Evolutionary conservation across 805 yeast species (phyloP), one percentile per base, ranked within the genome.

Genomic region (Wickerhamomyces hampshirensis): DNA sequence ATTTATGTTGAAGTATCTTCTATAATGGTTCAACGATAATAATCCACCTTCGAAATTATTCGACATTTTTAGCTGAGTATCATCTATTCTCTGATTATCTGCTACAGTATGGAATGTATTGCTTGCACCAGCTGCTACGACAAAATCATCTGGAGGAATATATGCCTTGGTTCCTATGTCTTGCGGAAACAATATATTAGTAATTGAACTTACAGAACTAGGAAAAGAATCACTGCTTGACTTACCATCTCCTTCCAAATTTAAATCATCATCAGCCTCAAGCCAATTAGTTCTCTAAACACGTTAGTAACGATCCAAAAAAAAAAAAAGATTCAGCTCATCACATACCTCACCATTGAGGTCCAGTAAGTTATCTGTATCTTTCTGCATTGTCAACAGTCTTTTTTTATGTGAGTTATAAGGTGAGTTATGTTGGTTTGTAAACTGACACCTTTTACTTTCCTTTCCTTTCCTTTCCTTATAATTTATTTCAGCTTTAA

Each of bases 1-100:
- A 45, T 75, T 80, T 33, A 86, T 65, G 53, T 85, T 84, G 58
- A 84, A 86, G 55, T 65, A 84, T 43, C 71, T 67, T 44, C 81
- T 62, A 53, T 83, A 81, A 55, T 76, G 78, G 37, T 69, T 70
- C 27, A 80, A 57, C 15, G 79, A 71, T 47, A 80, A 70, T 43
- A 73, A 47, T 11, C 77, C 75, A 41, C 66, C 76, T 46, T 58
- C 59, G 29, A 50, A 54, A 26, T 49, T 42, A 27, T 42, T 40
- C 11, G 33, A 38, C 36, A 37, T 32, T 37, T 40, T 38, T 23
- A 47, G 39, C 3, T 8, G 19, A 2, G 24, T n/a, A 8, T 14
- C n/a, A 6, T n/a, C n/a, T 11, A 21, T 13, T 11, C 18, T 19
- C 8, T 35, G 24, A 8, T 18, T 31, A 18, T 17, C 34, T 10